Evolutionary conservation across 2,329 filamentous ascomycete genomes (phyloP), one percentile per base, ranked within the genome.

Genomic region (Curvularia sp.): DNA sequence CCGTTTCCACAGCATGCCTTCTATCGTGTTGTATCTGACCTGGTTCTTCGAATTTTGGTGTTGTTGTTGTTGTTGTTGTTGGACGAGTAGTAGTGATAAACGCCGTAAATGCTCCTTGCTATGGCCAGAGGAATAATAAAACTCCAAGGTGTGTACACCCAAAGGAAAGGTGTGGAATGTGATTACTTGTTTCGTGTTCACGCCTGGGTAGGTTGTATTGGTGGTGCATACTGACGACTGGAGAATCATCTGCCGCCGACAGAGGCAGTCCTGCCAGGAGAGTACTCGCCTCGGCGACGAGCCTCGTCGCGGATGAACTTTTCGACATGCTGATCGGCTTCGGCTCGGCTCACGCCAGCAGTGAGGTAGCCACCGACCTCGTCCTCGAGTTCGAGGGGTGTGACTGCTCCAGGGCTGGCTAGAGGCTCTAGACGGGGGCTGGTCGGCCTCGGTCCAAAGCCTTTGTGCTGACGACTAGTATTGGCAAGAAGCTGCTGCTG

Each of bases 361-460:
- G 78, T 73, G 27, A 84, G 73, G 61, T 83, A 83, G 52, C 76
- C 71, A n/a, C 78, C 74, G 15, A 67, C 65, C 1, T 73, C 74
- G 18, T 60, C 60, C 66, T 82, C 82, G 30, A 84, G 77, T 62
- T 81, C 80, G 46, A 84, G 68, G n/a, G 82, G 82, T 23, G 82
- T 84, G 38, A 84, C 81, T 6, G 81, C 81, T 38, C 81, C 81
- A 2, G 82, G 82, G 53, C 81, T 83, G 15, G 80, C 81, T 21
- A 82, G 68, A 23, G 82, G 82, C 23, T 75, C 76, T 39, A 84
- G 75, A 38, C 80, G 77, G 30, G 82, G 82, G 67, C 80, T 82
- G 23, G 70, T 75, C 1, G 82, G 82, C 63, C 78, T 80, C 5
- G 66, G 61, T 3, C 59, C 52, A 18, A 62, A 39, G 27, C 67